A percentile compares a stretch with the other conserved stretches of the same genome.
phyloP scores from a whole-genome alignment of 305 asterid genomes.

The Withania somnifera region DNA sequence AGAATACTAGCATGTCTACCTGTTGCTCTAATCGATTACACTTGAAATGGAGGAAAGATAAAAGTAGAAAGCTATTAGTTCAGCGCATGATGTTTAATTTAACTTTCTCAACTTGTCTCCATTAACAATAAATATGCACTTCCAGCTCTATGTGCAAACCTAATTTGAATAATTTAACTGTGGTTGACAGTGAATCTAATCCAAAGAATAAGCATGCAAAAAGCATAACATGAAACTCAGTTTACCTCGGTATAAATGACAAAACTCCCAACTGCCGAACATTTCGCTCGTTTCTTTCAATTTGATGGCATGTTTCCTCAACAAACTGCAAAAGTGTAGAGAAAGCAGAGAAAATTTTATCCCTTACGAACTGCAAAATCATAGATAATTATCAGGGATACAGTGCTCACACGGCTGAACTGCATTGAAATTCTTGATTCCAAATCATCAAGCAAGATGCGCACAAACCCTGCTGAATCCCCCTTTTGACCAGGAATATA shows the following conservation, averaged over 20 bases:
- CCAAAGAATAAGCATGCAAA: neutral
- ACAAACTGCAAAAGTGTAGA: slow-evolving; percentile 52
- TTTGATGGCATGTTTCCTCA: slow-evolving; percentile 98
- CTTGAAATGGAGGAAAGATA: neutral
- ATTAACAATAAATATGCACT: neutral
- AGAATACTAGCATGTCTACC: neutral
- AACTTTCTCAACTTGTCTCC: neutral
- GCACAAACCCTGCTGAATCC: slow-evolving; percentile 98
- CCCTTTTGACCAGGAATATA: slow-evolving; percentile 95
- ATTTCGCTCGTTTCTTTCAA: slow-evolving; percentile 90
- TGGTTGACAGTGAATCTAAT: neutral
- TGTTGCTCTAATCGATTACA: neutral
- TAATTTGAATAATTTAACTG: neutral
- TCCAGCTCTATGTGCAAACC: neutral
- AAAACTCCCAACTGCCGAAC: slow-evolving; percentile 83
- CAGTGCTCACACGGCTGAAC: slow-evolving; percentile 68
- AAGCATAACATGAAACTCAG: slow-evolving; percentile 1
- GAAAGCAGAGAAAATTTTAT: slow-evolving; percentile 13
- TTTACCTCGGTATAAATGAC: slow-evolving; percentile 82
- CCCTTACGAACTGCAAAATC: neutral
- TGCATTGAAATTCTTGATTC: slow-evolving; percentile 75
- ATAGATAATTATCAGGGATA: slow-evolving; percentile 2
- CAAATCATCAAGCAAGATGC: slow-evolving; percentile 89
- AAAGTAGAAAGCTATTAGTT: neutral
- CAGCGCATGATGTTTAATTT: neutral